Evolutionary conservation across 148 eudicot genomes (phyloP), one percentile per base, ranked within the genome.

Genomic region (Chenopodium album): DNA sequence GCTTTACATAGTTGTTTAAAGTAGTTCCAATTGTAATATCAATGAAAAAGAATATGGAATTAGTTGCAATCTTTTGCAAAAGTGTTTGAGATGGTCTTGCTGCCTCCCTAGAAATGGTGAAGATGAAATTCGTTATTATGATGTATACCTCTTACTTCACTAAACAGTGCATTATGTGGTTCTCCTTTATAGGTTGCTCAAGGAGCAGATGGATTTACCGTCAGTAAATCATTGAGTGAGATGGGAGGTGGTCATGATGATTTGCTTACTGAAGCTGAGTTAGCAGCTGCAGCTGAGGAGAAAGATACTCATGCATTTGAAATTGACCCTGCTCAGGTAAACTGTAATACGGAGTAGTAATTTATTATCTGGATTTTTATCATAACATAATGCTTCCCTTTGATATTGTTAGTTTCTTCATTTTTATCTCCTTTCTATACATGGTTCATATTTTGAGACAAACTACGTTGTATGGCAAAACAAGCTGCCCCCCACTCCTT

Each of bases 231-330:
- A 48, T 41, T 92, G 83, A 88, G 88, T 77, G 98, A 96, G 88
- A 84, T 89, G 70, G 89, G 88, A 85, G 83, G 85, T 69, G 82
- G 88, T 63, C 97, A 92, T 82, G 92, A 85, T 75, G 95, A 89
- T 81, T 83, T 96, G 90, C 89, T 96, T 50, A 94, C 90, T 89
- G 97, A 91, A 88, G 94, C 94, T 50, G 94, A 94, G 75, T 75
- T 96, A 84, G 99, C 98, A 12, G 97, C 98, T 28, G 97, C 87
- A 73, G 94, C 97, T 84, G 99, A 96, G 89, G 99, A 96, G 82
- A 96, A 94, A 88, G 98, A 92, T 86, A 90, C 95, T 76, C 99
- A 94, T 87, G 82, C 98, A 41, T 96, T 96, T 85, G 99, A 96
- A 85, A 87, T 96, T 69, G 97, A 96, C 78, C 97, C 99, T 73